Evolutionary conservation across 192 early-diverging fungal species (phyloP), one percentile per base, ranked within the genome.

Genomic region (Phlyctochytrium arcticum): DNA sequence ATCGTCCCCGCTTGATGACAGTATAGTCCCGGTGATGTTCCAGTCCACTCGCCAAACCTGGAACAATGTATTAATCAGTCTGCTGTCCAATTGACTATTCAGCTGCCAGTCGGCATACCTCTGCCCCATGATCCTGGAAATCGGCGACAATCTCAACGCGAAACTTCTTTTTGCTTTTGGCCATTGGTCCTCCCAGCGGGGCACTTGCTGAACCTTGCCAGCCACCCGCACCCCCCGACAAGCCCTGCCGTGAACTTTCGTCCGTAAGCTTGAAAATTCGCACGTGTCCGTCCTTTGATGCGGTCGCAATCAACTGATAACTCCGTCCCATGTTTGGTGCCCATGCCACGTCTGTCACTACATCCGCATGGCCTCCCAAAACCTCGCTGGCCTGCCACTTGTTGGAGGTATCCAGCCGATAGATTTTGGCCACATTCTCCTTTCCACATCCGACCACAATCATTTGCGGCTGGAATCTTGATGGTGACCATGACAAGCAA

Each of bases 401-500:
- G 60, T 65, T 72, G 30, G 68, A 42, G n/a, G 44, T 48, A 48
- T 74, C 65, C 5, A 71, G 36, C 24, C 69, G 60, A 55, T 59
- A 80, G 23, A 78, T 57, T 44, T 82, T 86, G 29, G 90, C 90
- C 7, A 73, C 67, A 72, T 87, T 89, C 30, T 91, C 89, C 53
- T 86, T 89, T 30, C 92, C 91, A 62, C 91, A 85, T 3, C 92
- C 92, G 15, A 98, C 85, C 3, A 83, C 92, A 72, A 98, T 87
- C 85, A 89, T 88, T 17, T 83, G 82, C 5, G 87, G 76, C 1
- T 82, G 71, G 56, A 86, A 88, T 33, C 89, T 84, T 23, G 91
- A 89, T 24, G 90, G 87, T 73, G 89, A 93, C 95, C 95, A 98
- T 10, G 88, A 86, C 27, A 98, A 47, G 49, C 89, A 90, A 61